A percentile compares a stretch with the other conserved stretches of the same genome.
Evolutionary conservation across 2,329 filamentous ascomycete species (phyloP).

Genomic region (Fusarium paranaense): DNA sequence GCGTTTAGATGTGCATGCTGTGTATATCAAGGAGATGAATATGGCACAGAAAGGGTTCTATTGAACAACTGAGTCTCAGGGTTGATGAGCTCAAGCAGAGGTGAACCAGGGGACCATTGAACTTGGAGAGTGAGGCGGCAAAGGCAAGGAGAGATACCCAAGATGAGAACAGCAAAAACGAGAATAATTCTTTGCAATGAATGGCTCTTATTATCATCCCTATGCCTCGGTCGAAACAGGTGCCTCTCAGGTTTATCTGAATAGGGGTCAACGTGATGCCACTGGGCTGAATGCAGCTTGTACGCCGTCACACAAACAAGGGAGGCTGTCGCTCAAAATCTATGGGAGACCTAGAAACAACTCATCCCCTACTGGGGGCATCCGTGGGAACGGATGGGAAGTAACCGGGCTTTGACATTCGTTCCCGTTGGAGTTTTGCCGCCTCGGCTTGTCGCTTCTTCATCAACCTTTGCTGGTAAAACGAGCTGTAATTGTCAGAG

Average conservation of each 20-base stretch:
- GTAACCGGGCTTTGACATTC: constrained; percentile 79
- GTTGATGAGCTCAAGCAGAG: neutral
- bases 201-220: neutral
- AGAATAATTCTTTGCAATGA: neutral
- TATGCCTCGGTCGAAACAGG: neutral
- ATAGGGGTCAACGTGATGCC: neutral
- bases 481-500: constrained; percentile 65
- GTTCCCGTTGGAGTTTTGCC: constrained; percentile 84
- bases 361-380: constrained; percentile 51
- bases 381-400: constrained; percentile 88
- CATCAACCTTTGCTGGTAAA: constrained; percentile 87
- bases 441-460: constrained; percentile 66
- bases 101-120: neutral
- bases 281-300: neutral
- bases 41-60: neutral
- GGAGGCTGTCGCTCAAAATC: neutral
- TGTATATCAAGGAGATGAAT: too few relatives aligned
- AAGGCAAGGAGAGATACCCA: neutral
- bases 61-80: neutral
- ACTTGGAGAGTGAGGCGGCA: neutral
- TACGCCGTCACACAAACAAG: neutral
- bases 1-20: neutral
- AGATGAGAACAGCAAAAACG: neutral
- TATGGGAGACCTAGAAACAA: neutral
- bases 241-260: neutral